Percentiles rank a stretch among this genome's conserved stretches.
Evolutionary conservation across 169 alveolate genomes (phyloP).

Genomic region (Plasmodium coatneyi): DNA sequence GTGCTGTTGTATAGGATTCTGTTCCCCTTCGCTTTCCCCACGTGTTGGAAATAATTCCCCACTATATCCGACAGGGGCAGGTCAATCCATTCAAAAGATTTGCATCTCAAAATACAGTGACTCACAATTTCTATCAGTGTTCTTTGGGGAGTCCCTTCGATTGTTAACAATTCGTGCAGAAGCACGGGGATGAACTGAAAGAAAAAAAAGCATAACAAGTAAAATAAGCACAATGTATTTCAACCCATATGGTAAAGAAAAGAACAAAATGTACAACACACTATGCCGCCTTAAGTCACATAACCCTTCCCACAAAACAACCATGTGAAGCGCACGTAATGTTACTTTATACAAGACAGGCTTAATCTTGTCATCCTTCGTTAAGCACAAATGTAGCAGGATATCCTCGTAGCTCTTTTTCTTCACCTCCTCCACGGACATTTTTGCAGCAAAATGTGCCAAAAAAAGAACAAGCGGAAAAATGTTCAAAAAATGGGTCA

Average conservation of each 20-base stretch:
- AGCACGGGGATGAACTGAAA: conserved; percentile 41
- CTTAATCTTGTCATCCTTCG: conserved; percentile 57
- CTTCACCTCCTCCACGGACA: conserved; percentile 34
- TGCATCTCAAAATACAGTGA: conserved; percentile 65
- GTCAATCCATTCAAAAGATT: conserved; percentile 21
- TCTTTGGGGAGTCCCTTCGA: conserved; percentile 4
- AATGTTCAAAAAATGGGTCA: background rate
- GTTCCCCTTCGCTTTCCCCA: background rate
- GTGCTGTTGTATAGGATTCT: conserved; percentile 45
- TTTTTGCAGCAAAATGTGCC: background rate
- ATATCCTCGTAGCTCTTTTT: conserved; percentile 55
- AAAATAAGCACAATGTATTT: background rate
- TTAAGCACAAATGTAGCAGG: conserved; percentile 43
- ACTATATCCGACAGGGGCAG: conserved; percentile 25
- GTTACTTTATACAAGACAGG: conserved; percentile 59
- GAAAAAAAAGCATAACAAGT: background rate
- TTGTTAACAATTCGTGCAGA: conserved; percentile 17
- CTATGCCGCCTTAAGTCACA: background rate
- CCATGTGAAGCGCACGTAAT: background rate
- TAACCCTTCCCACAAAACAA: background rate
- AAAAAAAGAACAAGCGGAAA: background rate
- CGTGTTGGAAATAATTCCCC: conserved; percentile 28
- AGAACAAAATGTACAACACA: background rate
- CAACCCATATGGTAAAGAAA: background rate
- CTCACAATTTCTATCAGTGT: conserved; percentile 36